Conservation (phyloP, 768 basidiomycete genomes). For the Kwoniella shandongensis region DNA sequence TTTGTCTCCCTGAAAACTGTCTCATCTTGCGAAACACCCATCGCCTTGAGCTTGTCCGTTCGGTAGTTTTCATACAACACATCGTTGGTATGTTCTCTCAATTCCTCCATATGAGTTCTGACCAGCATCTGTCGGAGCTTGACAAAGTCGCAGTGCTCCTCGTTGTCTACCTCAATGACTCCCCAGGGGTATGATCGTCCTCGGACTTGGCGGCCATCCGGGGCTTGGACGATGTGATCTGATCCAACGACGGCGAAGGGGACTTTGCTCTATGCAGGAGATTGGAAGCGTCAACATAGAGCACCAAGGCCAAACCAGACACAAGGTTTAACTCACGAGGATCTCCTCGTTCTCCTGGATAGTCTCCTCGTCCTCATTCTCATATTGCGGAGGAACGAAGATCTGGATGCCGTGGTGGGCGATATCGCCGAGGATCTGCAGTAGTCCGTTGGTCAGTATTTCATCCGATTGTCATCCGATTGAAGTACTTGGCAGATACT, state of each 20-base stretch:
- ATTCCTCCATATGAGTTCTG: slow-evolving; percentile 98
- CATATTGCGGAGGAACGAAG: slow-evolving; percentile 96
- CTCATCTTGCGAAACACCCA: slow-evolving; percentile 98
- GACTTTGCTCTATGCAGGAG: slow-evolving; percentile 71
- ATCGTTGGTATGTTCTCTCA: slow-evolving; percentile 94
- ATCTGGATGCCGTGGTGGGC: slow-evolving; percentile 93
- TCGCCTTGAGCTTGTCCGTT: slow-evolving; percentile 89
- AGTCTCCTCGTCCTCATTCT: slow-evolving; percentile 98
- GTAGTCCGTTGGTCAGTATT: too few species aligned
- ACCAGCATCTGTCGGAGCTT: slow-evolving; percentile 99
- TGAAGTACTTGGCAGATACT: slow-evolving; percentile 8
- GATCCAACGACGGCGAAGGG: slow-evolving; percentile 98
- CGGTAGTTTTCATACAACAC: slow-evolving; percentile 98
- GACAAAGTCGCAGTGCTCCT: slow-evolving; percentile 98
- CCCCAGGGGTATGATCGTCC: slow-evolving; percentile 98
- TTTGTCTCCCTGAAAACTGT: slow-evolving; percentile 99
- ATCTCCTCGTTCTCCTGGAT: slow-evolving; percentile 97
- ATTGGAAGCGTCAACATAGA: background rate
- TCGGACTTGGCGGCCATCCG: slow-evolving; percentile 88
- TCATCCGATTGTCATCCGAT: background rate
- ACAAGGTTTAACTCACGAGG: slow-evolving; percentile 46
- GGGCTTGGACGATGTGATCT: slow-evolving; percentile 72
- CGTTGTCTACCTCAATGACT: slow-evolving; percentile 98
- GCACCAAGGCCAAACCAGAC: background rate
- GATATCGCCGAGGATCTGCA: slow-evolving; percentile 91